These are phyloP conservation scores for Chimonanthus salicifolius DNA, from an alignment of 164 flowering plant genomes.

Conservation along the genomic window DNA sequence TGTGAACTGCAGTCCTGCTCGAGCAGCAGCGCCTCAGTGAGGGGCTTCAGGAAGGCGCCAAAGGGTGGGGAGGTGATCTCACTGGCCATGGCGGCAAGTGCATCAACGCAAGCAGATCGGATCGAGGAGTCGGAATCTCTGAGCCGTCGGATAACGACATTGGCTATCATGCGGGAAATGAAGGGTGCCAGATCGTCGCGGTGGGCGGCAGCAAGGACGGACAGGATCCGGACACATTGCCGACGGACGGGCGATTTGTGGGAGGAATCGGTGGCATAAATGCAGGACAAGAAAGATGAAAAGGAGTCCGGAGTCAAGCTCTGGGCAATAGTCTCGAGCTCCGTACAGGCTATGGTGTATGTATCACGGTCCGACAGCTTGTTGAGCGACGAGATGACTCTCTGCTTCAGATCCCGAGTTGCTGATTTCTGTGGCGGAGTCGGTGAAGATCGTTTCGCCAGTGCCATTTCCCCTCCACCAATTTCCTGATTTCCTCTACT, in stretches of 20 bases:
- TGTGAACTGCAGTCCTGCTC: slow-evolving; percentile 73
- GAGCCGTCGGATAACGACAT: slow-evolving; percentile 46
- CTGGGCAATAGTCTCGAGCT: slow-evolving; percentile 64
- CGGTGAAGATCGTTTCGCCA: slow-evolving; percentile 11
- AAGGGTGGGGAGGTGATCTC: slow-evolving; percentile 43
- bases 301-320: slow-evolving; percentile 36
- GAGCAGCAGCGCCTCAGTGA: slow-evolving; percentile 54
- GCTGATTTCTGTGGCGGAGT: slow-evolving; percentile 14
- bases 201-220: slow-evolving; percentile 44
- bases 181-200: slow-evolving; percentile 45
- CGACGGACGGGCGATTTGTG: slow-evolving; percentile 63
- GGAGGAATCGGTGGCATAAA: slow-evolving; percentile 59
- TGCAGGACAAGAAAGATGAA: slow-evolving; percentile 59
- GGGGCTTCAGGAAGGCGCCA: slow-evolving; percentile 46
- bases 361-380: slow-evolving; percentile 91
- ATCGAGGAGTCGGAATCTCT: slow-evolving; percentile 72
- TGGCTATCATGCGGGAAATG: slow-evolving; percentile 56
- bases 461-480: background rate
- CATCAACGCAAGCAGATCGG: slow-evolving; percentile 54
- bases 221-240: slow-evolving; percentile 59
- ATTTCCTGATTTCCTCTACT: too few relatives aligned
- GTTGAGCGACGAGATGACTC: slow-evolving; percentile 51
- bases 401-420: slow-evolving; percentile 53
- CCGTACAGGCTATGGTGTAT: slow-evolving; percentile 52
- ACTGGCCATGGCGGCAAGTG: slow-evolving; percentile 39